These are phyloP conservation scores for Cicer bijugum DNA, from an alignment of 306 rosid species.

Conservation along the genomic window DNA sequence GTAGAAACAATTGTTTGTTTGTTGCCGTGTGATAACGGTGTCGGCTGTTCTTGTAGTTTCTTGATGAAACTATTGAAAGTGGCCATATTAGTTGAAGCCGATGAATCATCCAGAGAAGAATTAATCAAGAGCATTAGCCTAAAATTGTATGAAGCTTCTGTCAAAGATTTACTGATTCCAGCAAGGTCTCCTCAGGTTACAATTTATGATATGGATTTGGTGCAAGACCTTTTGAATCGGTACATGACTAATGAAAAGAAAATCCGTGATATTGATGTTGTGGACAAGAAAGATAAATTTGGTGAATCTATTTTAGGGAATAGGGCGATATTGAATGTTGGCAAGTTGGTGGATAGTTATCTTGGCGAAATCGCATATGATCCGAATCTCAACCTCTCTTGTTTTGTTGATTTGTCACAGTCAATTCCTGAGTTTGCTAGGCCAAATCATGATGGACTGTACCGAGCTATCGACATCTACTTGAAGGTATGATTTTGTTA, in stretches of 20 bases:
- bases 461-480: constrained; percentile 77
- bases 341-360: constrained; percentile 76
- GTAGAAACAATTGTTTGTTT: constrained; percentile 86
- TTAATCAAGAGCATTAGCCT: constrained; percentile 64
- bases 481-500: constrained; percentile 64
- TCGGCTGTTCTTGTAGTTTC: constrained; percentile 81
- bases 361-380: constrained; percentile 75
- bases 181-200: constrained; percentile 74
- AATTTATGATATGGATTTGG: constrained; percentile 69
- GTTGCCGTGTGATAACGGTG: constrained; percentile 67
- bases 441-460: constrained; percentile 84
- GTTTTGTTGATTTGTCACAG: constrained; percentile 69
- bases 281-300: constrained; percentile 61
- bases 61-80: constrained; percentile 86
- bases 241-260: constrained; percentile 57
- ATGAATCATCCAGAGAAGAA: constrained; percentile 61
- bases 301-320: constrained; percentile 56
- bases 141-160: constrained; percentile 82
- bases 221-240: constrained; percentile 62
- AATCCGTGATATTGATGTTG: constrained; percentile 39
- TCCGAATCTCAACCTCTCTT: constrained; percentile 60
- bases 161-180: constrained; percentile 75
- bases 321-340: constrained; percentile 68
- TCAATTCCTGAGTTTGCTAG: constrained; percentile 72
- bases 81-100: constrained; percentile 80